These are phyloP conservation scores for Trichoderma semiorbis DNA, from an alignment of 2,329 filamentous ascomycete genomes.

Conservation along the genomic window DNA sequence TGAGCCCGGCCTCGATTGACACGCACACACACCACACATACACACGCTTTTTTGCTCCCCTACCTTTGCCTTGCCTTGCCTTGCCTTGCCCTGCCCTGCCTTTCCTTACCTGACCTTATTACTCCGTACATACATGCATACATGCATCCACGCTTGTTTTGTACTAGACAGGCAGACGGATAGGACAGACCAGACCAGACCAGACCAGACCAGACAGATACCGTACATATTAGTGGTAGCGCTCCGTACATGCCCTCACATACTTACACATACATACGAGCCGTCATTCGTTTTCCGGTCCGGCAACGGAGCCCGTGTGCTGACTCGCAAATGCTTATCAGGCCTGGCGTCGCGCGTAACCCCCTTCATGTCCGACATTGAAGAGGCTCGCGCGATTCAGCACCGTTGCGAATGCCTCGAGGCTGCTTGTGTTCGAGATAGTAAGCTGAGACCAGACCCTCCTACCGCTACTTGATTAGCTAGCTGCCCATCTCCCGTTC, in stretches of 20 bases:
- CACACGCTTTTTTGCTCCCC: background rate
- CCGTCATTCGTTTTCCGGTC: background rate
- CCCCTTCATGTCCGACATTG: slow-evolving; percentile 50
- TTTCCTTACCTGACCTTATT: background rate
- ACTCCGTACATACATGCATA: slow-evolving; percentile 4
- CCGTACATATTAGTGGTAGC: background rate
- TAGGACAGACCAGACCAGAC: background rate
- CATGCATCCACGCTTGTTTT: background rate
- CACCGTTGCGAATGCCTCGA: slow-evolving; percentile 59
- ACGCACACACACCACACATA: slow-evolving; percentile 1
- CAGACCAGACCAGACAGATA: background rate
- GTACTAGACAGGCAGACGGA: background rate
- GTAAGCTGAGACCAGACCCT: slow-evolving; percentile 26
- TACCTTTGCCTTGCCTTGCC: slow-evolving; percentile 7
- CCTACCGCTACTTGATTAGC: slow-evolving; percentile 17
- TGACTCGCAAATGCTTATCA: slow-evolving; percentile 21
- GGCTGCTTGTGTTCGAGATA: slow-evolving; percentile 43
- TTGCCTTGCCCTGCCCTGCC: background rate
- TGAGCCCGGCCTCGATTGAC: slow-evolving; percentile 13
- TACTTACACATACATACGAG: slow-evolving; percentile 3
- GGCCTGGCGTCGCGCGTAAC: slow-evolving; percentile 31
- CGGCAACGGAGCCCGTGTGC: slow-evolving; percentile 14
- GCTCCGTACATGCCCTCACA: slow-evolving; percentile 1
- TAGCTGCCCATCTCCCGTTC: slow-evolving; percentile 17
- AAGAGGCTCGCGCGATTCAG: slow-evolving; percentile 55